Evolutionary conservation across 2,329 filamentous ascomycete species (phyloP).

Genomic region (Trichophyton benhamiae): DNA sequence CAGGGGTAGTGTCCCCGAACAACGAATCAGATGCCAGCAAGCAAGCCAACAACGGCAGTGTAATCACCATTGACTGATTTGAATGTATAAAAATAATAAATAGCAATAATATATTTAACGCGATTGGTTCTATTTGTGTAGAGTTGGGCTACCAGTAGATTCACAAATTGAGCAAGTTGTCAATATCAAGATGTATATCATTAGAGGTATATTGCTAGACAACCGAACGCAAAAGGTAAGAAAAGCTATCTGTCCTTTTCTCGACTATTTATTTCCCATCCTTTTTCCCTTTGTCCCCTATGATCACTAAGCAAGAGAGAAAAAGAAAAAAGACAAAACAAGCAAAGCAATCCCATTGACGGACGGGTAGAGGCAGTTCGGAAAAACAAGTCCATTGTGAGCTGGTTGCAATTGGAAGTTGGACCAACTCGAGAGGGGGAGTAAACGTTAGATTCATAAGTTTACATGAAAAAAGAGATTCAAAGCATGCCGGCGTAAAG

Average conservation of each 20-base stretch:
- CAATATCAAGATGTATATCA: too few relatives aligned
- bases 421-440: too few relatives aligned
- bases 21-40: not conserved
- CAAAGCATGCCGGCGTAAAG: not conserved
- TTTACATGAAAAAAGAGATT: not conserved
- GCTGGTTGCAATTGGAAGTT: not conserved
- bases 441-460: not conserved
- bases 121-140: not conserved
- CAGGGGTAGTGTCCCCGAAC: not conserved
- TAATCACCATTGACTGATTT: conserved; percentile 3
- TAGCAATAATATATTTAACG: not conserved
- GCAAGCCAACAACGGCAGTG: not conserved
- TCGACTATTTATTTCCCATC: too few relatives aligned
- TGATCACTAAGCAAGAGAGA: not conserved
- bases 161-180: too few relatives aligned
- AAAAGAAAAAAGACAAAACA: not conserved
- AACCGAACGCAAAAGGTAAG: not conserved
- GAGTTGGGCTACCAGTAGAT: not conserved
- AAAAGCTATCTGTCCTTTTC: not conserved
- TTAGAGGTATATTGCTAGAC: not conserved
- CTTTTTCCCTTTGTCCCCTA: not conserved
- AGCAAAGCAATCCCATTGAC: too few relatives aligned
- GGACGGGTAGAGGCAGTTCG: too few relatives aligned
- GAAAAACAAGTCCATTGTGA: too few relatives aligned
- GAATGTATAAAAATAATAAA: conserved; percentile 2